Conservation (phyloP, 768 basidiomycete species). For the Suillus plorans region DNA sequence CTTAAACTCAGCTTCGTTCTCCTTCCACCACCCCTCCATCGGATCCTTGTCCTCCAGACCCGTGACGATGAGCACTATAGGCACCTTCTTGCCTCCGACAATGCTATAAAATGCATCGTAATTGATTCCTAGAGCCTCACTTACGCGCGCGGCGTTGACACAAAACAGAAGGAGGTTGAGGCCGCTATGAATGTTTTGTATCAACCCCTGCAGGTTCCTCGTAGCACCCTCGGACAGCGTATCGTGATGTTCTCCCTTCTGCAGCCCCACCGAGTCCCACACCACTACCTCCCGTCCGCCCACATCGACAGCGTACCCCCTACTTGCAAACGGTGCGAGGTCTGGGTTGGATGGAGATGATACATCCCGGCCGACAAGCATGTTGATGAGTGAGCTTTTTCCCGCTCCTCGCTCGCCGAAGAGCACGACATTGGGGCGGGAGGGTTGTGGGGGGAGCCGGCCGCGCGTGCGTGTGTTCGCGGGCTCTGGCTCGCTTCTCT, state of each 20-base stretch:
- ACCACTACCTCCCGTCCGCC: slow-evolving; percentile 18
- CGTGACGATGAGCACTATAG: slow-evolving; percentile 34
- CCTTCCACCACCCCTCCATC: slow-evolving; percentile 40
- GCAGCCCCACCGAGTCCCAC: slow-evolving; percentile 37
- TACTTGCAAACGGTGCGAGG: slow-evolving; percentile 34
- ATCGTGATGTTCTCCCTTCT: slow-evolving; percentile 27
- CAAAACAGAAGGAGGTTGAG: slow-evolving; percentile 34
- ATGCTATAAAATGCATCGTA: slow-evolving; percentile 31
- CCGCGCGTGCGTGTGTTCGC: neutral
- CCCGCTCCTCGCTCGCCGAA: slow-evolving; percentile 44
- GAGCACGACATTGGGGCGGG: slow-evolving; percentile 33
- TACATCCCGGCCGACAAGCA: slow-evolving; percentile 29
- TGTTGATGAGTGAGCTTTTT: slow-evolving; percentile 47
- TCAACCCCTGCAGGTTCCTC: slow-evolving; percentile 31
- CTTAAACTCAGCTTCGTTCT: slow-evolving; percentile 32
- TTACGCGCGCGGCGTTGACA: slow-evolving; percentile 30
- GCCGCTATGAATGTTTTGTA: slow-evolving; percentile 33
- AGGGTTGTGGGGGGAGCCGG: neutral
- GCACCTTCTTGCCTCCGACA: slow-evolving; percentile 36
- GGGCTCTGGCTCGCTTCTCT: neutral
- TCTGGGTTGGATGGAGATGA: slow-evolving; percentile 33
- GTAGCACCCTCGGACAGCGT: slow-evolving; percentile 32
- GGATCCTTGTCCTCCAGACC: slow-evolving; percentile 35
- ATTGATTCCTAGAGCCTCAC: slow-evolving; percentile 25
- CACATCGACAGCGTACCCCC: slow-evolving; percentile 23